Conservation (phyloP, 2,329 filamentous ascomycete genomes). For the Macrophomina phaseolina region DNA sequence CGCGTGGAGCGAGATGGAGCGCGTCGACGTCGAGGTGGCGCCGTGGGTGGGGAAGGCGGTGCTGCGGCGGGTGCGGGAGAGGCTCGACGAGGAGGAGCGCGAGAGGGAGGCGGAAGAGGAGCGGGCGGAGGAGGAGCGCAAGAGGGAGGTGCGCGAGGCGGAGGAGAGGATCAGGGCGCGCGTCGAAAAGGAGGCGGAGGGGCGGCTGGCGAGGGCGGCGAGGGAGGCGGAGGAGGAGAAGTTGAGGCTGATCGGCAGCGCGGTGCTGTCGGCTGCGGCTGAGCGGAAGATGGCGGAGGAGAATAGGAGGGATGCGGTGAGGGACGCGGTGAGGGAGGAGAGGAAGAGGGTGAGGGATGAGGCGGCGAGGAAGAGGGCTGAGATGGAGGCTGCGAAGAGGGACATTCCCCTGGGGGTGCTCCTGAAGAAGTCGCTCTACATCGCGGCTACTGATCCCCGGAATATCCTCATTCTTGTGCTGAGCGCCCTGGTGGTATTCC, state of each 20-base stretch:
- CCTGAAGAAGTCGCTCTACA: conserved; percentile 55
- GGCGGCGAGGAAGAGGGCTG: not conserved
- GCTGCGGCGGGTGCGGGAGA: conserved; percentile 63
- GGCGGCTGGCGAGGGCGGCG: not conserved
- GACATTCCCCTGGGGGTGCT: conserved; percentile 55
- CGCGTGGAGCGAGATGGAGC: conserved; percentile 97
- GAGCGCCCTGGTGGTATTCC: not conserved
- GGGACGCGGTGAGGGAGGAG: not conserved
- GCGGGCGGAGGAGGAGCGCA: conserved; percentile 33
- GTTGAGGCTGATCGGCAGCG: conserved; percentile 24
- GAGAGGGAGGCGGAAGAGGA: conserved; percentile 42
- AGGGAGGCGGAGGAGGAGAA: conserved; percentile 32
- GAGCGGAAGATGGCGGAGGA: conserved; percentile 18
- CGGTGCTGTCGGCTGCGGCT: conserved; percentile 19
- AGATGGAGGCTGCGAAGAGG: not conserved
- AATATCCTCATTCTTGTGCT: conserved; percentile 51
- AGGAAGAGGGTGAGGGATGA: conserved; percentile 6
- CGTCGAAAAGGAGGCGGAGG: conserved; percentile 26
- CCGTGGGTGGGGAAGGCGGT: conserved; percentile 69
- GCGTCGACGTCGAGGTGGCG: conserved; percentile 92
- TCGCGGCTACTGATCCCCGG: conserved; percentile 54
- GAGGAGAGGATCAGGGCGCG: not conserved
- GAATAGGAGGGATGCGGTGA: not conserved
- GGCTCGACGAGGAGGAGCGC: conserved; percentile 32
- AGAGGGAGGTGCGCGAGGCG: not conserved